phyloP scores from a whole-genome alignment of 352 stramenopile species.

The Globisporangium camurandrum region DNA sequence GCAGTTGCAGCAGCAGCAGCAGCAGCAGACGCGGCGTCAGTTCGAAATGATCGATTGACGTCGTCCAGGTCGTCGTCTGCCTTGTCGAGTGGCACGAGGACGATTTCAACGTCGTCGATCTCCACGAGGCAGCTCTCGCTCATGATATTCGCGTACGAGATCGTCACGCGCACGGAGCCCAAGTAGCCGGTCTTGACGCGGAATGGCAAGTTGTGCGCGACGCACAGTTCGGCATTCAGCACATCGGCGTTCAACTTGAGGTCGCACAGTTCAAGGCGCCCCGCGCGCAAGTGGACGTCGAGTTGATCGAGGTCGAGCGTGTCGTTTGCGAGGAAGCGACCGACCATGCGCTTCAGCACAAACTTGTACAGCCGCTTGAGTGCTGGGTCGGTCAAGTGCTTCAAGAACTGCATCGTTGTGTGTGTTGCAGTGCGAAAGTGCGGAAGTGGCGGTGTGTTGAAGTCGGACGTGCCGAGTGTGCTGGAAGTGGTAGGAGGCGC shows the following conservation, averaged over 20 bases:
- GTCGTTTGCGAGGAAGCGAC: conserved; percentile 73
- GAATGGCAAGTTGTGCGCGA: conserved; percentile 62
- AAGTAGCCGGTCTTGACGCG: conserved; percentile 83
- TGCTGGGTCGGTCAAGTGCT: conserved; percentile 81
- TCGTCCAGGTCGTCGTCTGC: conserved; percentile 2
- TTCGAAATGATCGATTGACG: background rate
- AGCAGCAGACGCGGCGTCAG: conserved; percentile 1
- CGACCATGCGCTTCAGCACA: conserved; percentile 85
- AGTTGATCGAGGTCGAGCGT: conserved; percentile 84
- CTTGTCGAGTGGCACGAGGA: conserved; percentile 51
- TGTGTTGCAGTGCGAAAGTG: background rate
- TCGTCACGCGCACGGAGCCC: conserved; percentile 73
- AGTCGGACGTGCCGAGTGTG: background rate
- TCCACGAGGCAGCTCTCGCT: conserved; percentile 84
- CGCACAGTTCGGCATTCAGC: conserved; percentile 73
- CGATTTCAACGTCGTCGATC: conserved; percentile 84
- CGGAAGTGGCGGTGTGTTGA: background rate
- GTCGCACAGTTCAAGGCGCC: conserved; percentile 74
- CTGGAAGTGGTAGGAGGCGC: background rate
- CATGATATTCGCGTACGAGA: conserved; percentile 85
- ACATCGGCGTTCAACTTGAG: conserved; percentile 71
- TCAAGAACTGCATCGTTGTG: conserved; percentile 77
- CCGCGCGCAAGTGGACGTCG: conserved; percentile 75
- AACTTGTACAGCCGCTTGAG: conserved; percentile 90
- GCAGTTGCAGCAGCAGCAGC: background rate